Conservation (phyloP, 2,329 filamentous ascomycete species). For the Botrytis porri region DNA sequence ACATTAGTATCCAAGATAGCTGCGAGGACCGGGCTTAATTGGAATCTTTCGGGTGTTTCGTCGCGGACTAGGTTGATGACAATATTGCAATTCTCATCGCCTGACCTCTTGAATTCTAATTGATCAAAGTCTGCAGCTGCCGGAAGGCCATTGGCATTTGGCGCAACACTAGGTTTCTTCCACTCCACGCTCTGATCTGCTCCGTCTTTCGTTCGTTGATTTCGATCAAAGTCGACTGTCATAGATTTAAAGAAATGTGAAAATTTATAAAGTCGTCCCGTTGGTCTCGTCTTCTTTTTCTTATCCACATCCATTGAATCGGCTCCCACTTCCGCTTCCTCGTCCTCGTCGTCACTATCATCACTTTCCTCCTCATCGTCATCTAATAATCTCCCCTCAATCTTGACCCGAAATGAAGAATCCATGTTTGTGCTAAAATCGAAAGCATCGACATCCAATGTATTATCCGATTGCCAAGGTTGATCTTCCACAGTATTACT, state of each 20-base stretch:
- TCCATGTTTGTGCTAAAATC: conserved; percentile 77
- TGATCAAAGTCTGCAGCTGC: conserved; percentile 80
- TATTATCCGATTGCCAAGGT: conserved; percentile 75
- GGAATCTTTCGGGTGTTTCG: conserved; percentile 81
- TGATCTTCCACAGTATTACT: conserved; percentile 94
- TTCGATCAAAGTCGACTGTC: conserved; percentile 68
- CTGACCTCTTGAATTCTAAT: conserved; percentile 84
- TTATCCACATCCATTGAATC: conserved; percentile 56
- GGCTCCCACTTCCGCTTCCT: conserved; percentile 39
- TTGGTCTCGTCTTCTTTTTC: conserved; percentile 41
- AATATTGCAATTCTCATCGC: conserved; percentile 89
- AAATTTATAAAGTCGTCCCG: conserved; percentile 54
- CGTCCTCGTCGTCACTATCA: conserved; percentile 48
- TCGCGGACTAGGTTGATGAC: conserved; percentile 82
- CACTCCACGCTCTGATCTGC: conserved; percentile 69
- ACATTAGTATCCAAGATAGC: conserved; percentile 84
- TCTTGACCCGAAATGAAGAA: conserved; percentile 84
- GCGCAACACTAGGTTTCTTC: conserved; percentile 69
- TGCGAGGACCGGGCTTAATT: conserved; percentile 73
- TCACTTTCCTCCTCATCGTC: conserved; percentile 56
- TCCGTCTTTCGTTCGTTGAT: conserved; percentile 54
- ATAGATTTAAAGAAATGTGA: conserved; percentile 83
- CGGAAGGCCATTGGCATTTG: conserved; percentile 49
- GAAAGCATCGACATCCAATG: conserved; percentile 69
- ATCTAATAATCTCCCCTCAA: conserved; percentile 81